Evolutionary conservation across 225 moss, liverwort and hornwort species (phyloP).

Genomic region (Ulota crispa): DNA sequence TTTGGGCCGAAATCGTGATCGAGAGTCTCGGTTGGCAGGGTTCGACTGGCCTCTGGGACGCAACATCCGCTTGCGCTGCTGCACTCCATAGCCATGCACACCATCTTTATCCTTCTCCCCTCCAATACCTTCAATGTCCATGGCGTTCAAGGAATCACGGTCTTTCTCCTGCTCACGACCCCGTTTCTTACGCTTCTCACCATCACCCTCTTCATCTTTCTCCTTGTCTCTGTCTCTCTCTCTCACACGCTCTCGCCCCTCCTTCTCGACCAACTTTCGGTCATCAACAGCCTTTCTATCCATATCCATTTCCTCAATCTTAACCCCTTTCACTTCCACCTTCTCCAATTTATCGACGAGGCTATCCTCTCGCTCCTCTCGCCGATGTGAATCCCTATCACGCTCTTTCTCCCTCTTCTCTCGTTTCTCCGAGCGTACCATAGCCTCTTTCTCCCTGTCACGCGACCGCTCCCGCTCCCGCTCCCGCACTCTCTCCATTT

Average conservation of each 20-base stretch:
- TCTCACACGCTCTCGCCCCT: conserved; percentile 58
- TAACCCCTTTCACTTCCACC: conserved; percentile 50
- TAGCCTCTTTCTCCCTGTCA: conserved; percentile 56
- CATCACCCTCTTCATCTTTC: conserved; percentile 73
- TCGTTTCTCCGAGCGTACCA: conserved; percentile 45
- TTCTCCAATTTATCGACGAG: conserved; percentile 51
- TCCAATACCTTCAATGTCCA: conserved; percentile 41
- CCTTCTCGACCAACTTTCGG: conserved; percentile 50
- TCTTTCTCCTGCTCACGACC: conserved; percentile 57
- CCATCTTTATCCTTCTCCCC: conserved; percentile 84
- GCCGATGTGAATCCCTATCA: conserved; percentile 61
- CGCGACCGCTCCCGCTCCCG: conserved; percentile 64
- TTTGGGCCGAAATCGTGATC: conserved; percentile 83
- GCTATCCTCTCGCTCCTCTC: conserved; percentile 57
- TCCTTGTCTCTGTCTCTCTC: conserved; percentile 62
- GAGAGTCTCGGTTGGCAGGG: conserved; percentile 61
- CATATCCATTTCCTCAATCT: conserved; percentile 48
- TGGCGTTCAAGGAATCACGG: conserved; percentile 37
- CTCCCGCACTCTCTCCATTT: conserved; percentile 50
- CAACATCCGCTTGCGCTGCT: conserved; percentile 83
- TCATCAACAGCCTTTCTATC: conserved; percentile 56
- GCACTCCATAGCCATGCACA: conserved; percentile 64
- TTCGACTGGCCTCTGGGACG: conserved; percentile 78
- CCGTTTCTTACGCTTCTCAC: conserved; percentile 67
- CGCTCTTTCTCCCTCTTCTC: conserved; percentile 71